Base-by-base conservation (phyloP, 495 filamentous ascomycete species). In the Astrothelium subdiscretum region DNA sequence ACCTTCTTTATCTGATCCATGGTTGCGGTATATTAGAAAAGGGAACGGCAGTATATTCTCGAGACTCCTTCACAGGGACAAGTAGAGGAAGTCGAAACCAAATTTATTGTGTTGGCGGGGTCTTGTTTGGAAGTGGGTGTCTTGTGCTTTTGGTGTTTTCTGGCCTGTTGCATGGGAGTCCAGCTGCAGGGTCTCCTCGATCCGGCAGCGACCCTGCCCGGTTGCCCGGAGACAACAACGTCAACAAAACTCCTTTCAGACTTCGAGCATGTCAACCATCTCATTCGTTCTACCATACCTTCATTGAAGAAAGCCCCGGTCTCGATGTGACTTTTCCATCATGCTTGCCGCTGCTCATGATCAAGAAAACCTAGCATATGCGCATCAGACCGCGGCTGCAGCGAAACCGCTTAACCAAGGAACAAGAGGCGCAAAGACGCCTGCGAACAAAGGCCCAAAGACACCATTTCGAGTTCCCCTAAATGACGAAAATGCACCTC, bases 1-100 rank as follows among this genome's bases (percentile, higher is more conserved):
- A 92, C 90, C 81, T 90, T 83, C 84, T 87, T 90, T 76, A 95
- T 92, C 69, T 79, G 81, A 74, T 88, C 85, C 85, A 87, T 87
- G 64, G 31, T 68, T 42, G 59, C 48, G 60, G 63, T 51, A 31
- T 11, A 18, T 8, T 20, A 29, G n/a, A 6, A 29, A 8, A 29
- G 20, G 15, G 20, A 8, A 27, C 8, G 48, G 8, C 20, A 20
- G 5, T 8, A 27, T 5, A 24, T 54, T 54, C 20, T 26, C 3
- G 24, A 54, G 20, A 20, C 11, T 4, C 8, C 29, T 54, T 11
- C 5, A 8, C 11, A 54, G 20, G 48, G 26, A 29, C 20, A 0
- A 8, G 48, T n/a, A 2, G 24, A 20, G 29, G 15, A 29, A 54
- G 8, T 11, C 48, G 24, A 20, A 24, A 20, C 20, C 15, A 8